Conservation (phyloP, 2,329 filamentous ascomycete species). For the Hypoxylon sp. region DNA sequence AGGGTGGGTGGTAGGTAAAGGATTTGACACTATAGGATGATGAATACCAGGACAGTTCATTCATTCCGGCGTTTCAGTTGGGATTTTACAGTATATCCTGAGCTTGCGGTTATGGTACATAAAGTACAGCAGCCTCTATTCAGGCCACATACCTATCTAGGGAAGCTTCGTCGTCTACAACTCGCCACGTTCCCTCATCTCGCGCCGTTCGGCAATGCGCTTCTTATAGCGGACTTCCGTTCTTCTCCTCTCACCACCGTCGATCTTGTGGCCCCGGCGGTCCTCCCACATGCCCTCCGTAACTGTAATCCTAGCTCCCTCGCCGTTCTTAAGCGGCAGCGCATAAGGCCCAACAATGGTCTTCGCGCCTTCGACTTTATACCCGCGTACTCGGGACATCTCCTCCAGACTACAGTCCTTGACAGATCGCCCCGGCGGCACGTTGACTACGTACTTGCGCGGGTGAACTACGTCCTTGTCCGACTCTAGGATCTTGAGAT, state of each 20-base stretch:
- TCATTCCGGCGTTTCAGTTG: constrained; percentile 15
- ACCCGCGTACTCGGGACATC: constrained; percentile 71
- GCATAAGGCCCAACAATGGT: constrained; percentile 83
- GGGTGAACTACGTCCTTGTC: constrained; percentile 57
- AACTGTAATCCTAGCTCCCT: constrained; percentile 76
- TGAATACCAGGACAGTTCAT: constrained; percentile 1
- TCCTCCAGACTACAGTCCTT: constrained; percentile 55
- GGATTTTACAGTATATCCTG: constrained; percentile 12
- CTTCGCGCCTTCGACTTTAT: constrained; percentile 77
- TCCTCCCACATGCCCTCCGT: constrained; percentile 96
- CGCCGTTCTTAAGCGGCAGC: constrained; percentile 74
- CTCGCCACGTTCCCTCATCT: constrained; percentile 62
- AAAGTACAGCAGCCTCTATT: constrained; percentile 36
- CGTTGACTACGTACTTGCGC: constrained; percentile 68
- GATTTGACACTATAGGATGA: background rate
- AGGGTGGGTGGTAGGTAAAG: constrained; percentile 15
- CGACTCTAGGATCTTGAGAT: constrained; percentile 54
- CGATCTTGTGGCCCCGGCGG: constrained; percentile 88
- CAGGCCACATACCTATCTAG: constrained; percentile 10
- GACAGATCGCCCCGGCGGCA: constrained; percentile 63
- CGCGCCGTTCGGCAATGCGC: constrained; percentile 82
- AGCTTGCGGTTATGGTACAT: constrained; percentile 48
- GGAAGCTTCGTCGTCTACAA: constrained; percentile 14
- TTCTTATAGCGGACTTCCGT: constrained; percentile 90
- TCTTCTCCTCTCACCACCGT: constrained; percentile 93